Evolutionary conservation across 495 filamentous ascomycete species (phyloP), one percentile per base, ranked within the genome.

Genomic region (Penicillium canariense): DNA sequence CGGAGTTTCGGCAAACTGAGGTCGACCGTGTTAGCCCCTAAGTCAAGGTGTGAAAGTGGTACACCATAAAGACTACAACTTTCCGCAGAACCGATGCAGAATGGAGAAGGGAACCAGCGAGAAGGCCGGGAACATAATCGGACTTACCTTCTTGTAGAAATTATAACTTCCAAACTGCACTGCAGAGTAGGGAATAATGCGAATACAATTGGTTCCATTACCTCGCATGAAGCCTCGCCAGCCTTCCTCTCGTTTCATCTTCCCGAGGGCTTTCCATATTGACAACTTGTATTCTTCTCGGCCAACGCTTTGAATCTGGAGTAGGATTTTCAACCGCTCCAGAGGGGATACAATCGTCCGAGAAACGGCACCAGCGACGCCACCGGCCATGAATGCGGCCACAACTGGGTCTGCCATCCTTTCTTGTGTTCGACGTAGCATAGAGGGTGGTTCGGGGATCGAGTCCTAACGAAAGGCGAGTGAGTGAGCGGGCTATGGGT

Each of bases 131-230:
- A 15, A 9, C 11, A 31, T 6, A 44, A 22, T 35, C 10, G 23
- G 5, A 76, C 85, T 68, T 74, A 96, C 93, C 77, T 84, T 83
- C 75, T 96, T 97, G 71, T 97, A 98, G 58, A 97, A 87, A 66
- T 93, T 97, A 70, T 97, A 98, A 65, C 90, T 93, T 35, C 92
- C 90, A 73, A 98, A 98, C 68, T 98, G 94, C 20, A 98, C 94
- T 1, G 94, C 94, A 35, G 91, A 96, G 70, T 98, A 98, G 11
- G 94, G 94, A 35, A 98, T 89, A 49, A 98, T 98, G 45, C 94
- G 88, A 62, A 97, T 91, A 74, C 94, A 98, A 71, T 98, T 98
- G 39, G 91, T 96, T 49, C 94, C 94, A 67, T 98, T 98, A 26
- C 94, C 94, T 57, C 91, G 82, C 91, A 98, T 91, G 61, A 96